Conservation (phyloP, 768 basidiomycete species). For the Rhodotorula graminis region DNA sequence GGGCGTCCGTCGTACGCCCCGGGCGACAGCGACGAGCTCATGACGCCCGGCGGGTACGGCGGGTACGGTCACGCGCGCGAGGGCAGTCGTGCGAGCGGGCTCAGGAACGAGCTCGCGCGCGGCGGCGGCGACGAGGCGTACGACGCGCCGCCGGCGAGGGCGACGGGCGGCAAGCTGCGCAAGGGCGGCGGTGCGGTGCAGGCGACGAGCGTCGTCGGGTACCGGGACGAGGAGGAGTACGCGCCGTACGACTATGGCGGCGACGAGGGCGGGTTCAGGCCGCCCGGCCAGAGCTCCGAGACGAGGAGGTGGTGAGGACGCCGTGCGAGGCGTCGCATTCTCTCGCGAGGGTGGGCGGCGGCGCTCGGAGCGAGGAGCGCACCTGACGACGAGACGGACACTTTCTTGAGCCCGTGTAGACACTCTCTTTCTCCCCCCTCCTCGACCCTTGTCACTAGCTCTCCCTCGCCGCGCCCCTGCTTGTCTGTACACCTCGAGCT, state of each 20-base stretch:
- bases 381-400: background rate
- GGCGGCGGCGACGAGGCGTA: background rate
- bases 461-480: no score
- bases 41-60: background rate
- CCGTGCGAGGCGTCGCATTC: background rate
- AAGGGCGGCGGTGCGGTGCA: background rate
- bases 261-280: background rate
- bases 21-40: background rate
- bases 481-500: no score
- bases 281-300: background rate
- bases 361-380: no score
- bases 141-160: background rate
- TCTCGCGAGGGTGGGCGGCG: no score
- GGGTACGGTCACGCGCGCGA: background rate
- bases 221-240: conserved; percentile 4
- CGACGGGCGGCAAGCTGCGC: conserved; percentile 5
- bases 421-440: no score
- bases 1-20: background rate
- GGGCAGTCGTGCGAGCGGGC: background rate
- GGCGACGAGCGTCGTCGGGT: conserved; percentile 3
- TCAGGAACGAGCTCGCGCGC: conserved; percentile 23
- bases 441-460: no score
- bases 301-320: background rate
- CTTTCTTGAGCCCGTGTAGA: background rate
- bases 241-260: background rate